Conservation (phyloP, 192 early-diverging fungal species). For the Geranomyces variabilis region DNA sequence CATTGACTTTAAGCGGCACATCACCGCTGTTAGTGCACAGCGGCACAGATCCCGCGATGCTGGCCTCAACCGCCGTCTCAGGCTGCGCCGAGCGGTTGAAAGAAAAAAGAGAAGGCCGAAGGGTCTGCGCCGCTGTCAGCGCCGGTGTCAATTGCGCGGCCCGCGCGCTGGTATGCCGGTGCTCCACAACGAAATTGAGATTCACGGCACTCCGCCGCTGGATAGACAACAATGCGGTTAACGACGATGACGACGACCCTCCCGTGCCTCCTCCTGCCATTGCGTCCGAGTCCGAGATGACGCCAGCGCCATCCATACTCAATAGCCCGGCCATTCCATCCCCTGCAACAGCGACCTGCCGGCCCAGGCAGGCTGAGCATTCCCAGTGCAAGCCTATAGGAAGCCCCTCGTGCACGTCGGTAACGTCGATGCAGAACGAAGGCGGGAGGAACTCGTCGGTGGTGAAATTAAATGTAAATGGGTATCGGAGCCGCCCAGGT, state of each 20-base stretch:
- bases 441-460: conserved; percentile 21
- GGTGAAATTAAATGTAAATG: conserved; percentile 24
- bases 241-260: too few relatives aligned
- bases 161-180: background rate
- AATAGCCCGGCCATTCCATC: background rate
- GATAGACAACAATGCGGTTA: background rate
- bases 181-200: conserved; percentile 27
- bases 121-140: conserved; percentile 14
- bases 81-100: conserved; percentile 10
- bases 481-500: conserved; percentile 13
- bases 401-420: conserved; percentile 13
- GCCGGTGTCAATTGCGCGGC: conserved; percentile 1
- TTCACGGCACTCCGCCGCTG: conserved; percentile 1
- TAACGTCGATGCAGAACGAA: conserved; percentile 23
- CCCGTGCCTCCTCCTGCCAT: too few relatives aligned
- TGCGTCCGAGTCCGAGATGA: background rate
- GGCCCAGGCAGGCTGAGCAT: conserved; percentile 15
- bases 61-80: conserved; percentile 11
- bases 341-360: background rate
- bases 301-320: conserved; percentile 10
- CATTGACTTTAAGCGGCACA: conserved; percentile 1
- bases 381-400: conserved; percentile 34
- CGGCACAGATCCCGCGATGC: background rate
- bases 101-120: conserved; percentile 24
- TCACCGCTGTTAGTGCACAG: background rate